Percentiles rank a stretch among this genome's conserved stretches.
These are phyloP conservation scores for Boletus bicolor DNA, from an alignment of 768 basidiomycete species.

Conservation along the genomic window DNA sequence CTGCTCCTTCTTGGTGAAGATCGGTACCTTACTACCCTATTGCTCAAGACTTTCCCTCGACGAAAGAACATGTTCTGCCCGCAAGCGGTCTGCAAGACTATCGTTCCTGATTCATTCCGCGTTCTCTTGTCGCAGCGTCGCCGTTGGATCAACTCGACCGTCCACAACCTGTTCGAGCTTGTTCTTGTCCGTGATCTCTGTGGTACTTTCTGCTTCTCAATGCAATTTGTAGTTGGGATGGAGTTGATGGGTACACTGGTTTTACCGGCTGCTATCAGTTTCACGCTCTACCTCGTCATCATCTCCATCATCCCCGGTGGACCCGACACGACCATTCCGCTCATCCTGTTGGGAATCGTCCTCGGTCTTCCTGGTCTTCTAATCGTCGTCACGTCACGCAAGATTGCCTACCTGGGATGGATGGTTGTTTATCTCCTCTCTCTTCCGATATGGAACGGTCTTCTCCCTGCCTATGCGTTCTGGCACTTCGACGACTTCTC, in stretches of 20 bases:
- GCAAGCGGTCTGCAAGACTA: constrained; percentile 97
- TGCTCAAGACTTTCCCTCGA: constrained; percentile 99
- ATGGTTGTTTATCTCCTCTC: constrained; percentile 93
- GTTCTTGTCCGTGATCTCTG: constrained; percentile 96
- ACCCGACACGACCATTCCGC: constrained; percentile 79
- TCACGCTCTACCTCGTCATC: constrained; percentile 93
- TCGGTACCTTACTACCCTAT: constrained; percentile 95
- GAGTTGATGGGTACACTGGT: constrained; percentile 96
- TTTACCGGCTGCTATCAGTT: constrained; percentile 94
- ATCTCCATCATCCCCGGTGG: constrained; percentile 80
- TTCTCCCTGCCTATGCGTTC: constrained; percentile 94
- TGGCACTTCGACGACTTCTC: constrained; percentile 99
- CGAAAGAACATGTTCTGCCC: constrained; percentile 99
- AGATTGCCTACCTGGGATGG: constrained; percentile 94
- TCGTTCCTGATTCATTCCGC: constrained; percentile 95
- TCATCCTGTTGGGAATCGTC: constrained; percentile 89
- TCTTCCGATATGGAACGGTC: constrained; percentile 95
- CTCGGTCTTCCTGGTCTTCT: constrained; percentile 94
- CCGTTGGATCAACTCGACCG: constrained; percentile 99
- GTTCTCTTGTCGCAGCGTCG: constrained; percentile 93
- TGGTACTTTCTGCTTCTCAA: constrained; percentile 99
- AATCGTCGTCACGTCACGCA: constrained; percentile 94
- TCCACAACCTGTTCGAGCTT: constrained; percentile 96
- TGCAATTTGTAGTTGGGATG: constrained; percentile 99
- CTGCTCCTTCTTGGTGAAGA: constrained; percentile 95